phyloP scores from a whole-genome alignment of 208 protist species.

The Crithidia brevicula region DNA sequence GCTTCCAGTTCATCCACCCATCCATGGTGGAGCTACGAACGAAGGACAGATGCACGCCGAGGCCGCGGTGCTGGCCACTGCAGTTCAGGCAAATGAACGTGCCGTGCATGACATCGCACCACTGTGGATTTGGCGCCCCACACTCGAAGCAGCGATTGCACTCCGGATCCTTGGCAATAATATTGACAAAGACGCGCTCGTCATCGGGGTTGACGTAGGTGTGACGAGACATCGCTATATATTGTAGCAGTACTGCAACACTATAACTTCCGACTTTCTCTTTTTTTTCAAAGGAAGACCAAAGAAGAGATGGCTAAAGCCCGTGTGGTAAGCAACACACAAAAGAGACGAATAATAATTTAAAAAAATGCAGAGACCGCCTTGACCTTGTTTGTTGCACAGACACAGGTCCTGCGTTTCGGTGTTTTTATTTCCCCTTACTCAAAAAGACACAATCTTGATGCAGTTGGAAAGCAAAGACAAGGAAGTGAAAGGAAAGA shows the following conservation, averaged over 20 bases:
- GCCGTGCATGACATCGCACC: constrained; percentile 90
- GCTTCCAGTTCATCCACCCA: constrained; percentile 90
- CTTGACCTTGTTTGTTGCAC: no score
- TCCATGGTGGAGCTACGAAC: constrained; percentile 95
- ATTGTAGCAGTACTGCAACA: no score
- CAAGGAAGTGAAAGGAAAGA: constrained; percentile 8
- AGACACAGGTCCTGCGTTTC: no score
- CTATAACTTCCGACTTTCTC: no score
- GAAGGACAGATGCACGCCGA: constrained; percentile 95
- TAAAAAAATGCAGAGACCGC: constrained; percentile 15
- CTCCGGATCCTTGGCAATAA: constrained; percentile 78
- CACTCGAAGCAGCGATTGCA: constrained; percentile 92
- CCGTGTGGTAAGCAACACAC: no score
- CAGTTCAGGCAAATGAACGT: constrained; percentile 93
- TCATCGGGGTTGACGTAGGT: constrained; percentile 65
- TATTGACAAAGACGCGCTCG: constrained; percentile 58
- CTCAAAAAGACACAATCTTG: constrained; percentile 8
- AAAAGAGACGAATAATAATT: neutral
- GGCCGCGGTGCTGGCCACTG: constrained; percentile 90
- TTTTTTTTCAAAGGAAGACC: no score
- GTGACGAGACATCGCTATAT: constrained; percentile 9
- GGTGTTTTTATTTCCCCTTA: no score
- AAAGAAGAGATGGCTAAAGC: no score
- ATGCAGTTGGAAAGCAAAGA: constrained; percentile 11
- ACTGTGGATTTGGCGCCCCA: constrained; percentile 87